Conservation (phyloP, 768 basidiomycete genomes). For the Pulveroboletus sp. region DNA sequence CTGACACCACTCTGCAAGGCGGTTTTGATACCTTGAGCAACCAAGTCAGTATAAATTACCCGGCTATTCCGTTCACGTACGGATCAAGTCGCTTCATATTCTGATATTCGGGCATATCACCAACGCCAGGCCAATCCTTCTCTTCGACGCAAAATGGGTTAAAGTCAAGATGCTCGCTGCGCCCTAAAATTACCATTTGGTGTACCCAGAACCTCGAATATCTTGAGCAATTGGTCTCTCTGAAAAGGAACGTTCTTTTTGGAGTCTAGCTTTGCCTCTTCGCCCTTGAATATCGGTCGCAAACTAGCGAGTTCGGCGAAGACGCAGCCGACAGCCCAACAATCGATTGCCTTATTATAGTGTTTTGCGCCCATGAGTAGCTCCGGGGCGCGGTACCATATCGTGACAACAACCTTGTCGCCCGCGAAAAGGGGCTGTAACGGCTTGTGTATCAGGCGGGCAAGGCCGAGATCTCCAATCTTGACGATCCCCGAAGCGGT, state of each 20-base stretch:
- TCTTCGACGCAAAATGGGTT: conserved; percentile 43
- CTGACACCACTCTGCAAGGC: conserved; percentile 74
- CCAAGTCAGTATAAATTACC: conserved; percentile 1
- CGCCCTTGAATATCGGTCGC: conserved; percentile 97
- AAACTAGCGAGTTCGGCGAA: conserved; percentile 93
- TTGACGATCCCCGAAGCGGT: conserved; percentile 87
- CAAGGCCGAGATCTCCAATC: conserved; percentile 97
- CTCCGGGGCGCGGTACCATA: conserved; percentile 99
- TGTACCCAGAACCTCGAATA: conserved; percentile 93
- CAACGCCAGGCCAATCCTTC: conserved; percentile 82
- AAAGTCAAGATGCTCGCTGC: neutral
- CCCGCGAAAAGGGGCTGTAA: conserved; percentile 89
- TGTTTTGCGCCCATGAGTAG: conserved; percentile 95
- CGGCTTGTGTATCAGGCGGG: conserved; percentile 87
- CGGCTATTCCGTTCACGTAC: conserved; percentile 39
- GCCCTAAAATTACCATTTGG: conserved; percentile 57
- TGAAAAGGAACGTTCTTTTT: conserved; percentile 99
- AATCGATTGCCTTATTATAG: conserved; percentile 94
- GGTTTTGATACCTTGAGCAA: conserved; percentile 52
- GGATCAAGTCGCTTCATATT: conserved; percentile 77
- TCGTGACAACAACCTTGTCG: conserved; percentile 98
- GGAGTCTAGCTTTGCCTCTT: conserved; percentile 95
- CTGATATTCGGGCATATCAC: conserved; percentile 84
- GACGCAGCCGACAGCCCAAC: conserved; percentile 98
- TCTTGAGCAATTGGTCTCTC: conserved; percentile 89